Evolutionary conservation across 805 yeast genomes (phyloP).

Genomic region (Kregervanrija delftensis): DNA sequence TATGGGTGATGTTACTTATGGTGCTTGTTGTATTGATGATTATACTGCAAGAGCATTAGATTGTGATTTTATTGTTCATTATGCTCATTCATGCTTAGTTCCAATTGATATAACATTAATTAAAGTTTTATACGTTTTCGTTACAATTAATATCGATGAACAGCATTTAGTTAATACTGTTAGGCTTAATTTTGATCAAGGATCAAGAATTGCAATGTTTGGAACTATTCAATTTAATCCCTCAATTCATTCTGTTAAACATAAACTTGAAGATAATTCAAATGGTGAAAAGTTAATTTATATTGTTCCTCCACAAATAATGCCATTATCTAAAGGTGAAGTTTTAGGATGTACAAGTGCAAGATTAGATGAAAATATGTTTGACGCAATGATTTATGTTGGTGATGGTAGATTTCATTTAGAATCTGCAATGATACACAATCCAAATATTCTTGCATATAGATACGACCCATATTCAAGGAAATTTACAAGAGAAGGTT

Average conservation of each 20-base stretch:
- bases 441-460: constrained; percentile 86
- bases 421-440: constrained; percentile 95
- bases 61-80: constrained; percentile 92
- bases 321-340: constrained; percentile 92
- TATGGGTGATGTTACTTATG: constrained; percentile 98
- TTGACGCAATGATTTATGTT: constrained; percentile 78
- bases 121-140: constrained; percentile 91
- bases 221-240: constrained; percentile 98
- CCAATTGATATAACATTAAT: constrained; percentile 90
- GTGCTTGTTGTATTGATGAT: constrained; percentile 98
- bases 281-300: constrained; percentile 39
- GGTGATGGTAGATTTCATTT: constrained; percentile 97
- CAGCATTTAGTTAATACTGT: constrained; percentile 74
- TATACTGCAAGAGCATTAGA: constrained; percentile 88
- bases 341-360: constrained; percentile 96
- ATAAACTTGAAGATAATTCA: constrained; percentile 40
- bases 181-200: constrained; percentile 55
- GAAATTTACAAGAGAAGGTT: constrained; percentile 82
- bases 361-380: constrained; percentile 53
- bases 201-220: constrained; percentile 71
- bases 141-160: constrained; percentile 85
- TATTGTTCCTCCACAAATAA: constrained; percentile 81
- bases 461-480: constrained; percentile 94
- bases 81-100: constrained; percentile 94
- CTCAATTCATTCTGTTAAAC: constrained; percentile 72